Evolutionary conservation across 2,329 filamentous ascomycete species (phyloP).

Genomic region (Xylariomycetidae sp.): DNA sequence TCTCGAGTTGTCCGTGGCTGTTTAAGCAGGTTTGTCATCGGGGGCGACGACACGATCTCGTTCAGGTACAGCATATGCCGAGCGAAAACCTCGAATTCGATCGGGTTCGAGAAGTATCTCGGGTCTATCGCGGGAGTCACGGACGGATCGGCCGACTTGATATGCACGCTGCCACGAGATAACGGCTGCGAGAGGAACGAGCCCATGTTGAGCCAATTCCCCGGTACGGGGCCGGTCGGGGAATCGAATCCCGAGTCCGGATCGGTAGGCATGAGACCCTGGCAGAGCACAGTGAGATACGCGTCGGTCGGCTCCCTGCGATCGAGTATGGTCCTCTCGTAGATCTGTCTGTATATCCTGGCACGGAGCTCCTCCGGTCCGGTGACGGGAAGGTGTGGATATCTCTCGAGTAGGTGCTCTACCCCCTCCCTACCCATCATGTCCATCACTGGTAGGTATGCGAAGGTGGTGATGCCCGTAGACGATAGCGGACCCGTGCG

Average conservation of each 20-base stretch:
- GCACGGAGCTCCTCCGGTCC: background rate
- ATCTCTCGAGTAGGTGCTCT: constrained; percentile 2
- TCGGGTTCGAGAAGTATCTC: background rate
- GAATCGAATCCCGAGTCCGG: constrained; percentile 2
- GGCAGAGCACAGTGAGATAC: constrained; percentile 6
- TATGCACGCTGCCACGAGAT: background rate
- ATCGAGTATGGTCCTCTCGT: constrained; percentile 5
- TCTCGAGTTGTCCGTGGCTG: background rate
- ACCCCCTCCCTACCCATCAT: constrained; percentile 3
- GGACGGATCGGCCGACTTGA: constrained; percentile 6
- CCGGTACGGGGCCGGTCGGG: background rate
- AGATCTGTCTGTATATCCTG: constrained; percentile 6
- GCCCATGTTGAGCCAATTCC: background rate
- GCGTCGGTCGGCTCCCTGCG: constrained; percentile 5
- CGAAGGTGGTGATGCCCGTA: constrained; percentile 8
- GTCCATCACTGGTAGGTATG: constrained; percentile 9
- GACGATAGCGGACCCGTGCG: constrained; percentile 9
- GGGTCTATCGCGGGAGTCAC: background rate
- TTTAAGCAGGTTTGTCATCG: constrained; percentile 4
- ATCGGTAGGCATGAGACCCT: constrained; percentile 3
- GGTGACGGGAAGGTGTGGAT: background rate
- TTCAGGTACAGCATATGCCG: background rate
- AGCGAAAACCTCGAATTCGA: constrained; percentile 1
- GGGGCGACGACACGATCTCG: background rate
- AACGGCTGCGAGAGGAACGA: background rate